Conservation (phyloP, 768 basidiomycete species). For the Trametes gibbosa region DNA sequence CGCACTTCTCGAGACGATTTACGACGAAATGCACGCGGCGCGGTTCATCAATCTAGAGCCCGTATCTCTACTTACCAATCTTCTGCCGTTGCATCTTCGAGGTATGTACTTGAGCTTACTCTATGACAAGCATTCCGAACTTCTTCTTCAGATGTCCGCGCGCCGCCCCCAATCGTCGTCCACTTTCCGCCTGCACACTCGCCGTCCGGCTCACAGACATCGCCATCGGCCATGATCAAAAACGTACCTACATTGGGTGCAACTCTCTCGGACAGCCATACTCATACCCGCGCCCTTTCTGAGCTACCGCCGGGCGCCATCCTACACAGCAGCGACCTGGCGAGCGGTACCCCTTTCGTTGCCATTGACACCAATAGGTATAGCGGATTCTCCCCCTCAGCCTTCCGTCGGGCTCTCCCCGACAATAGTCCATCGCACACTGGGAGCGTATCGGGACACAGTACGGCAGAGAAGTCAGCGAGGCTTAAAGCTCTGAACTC, state of each 20-base stretch:
- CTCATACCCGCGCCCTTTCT: not conserved
- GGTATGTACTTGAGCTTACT: slow-evolving; percentile 36
- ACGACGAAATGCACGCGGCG: slow-evolving; percentile 63
- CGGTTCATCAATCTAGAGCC: slow-evolving; percentile 69
- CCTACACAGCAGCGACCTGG: slow-evolving; percentile 5
- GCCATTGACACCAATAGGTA: slow-evolving; percentile 17
- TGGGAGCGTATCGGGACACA: not conserved
- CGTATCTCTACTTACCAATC: slow-evolving; percentile 56
- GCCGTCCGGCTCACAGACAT: slow-evolving; percentile 31
- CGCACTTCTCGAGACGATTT: slow-evolving; percentile 58
- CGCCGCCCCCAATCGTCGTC: slow-evolving; percentile 60
- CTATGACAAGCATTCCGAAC: not conserved
- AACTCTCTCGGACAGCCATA: not conserved
- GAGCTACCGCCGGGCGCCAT: not conserved
- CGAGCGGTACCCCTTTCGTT: slow-evolving; percentile 8
- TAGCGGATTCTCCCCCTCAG: slow-evolving; percentile 18
- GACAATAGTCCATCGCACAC: not conserved
- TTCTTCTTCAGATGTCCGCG: slow-evolving; percentile 51
- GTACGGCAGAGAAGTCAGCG: not conserved
- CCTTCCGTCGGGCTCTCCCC: not conserved
- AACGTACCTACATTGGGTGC: not conserved
- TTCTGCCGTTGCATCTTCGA: slow-evolving; percentile 58
- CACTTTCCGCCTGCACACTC: slow-evolving; percentile 41
- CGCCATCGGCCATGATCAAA: slow-evolving; percentile 1
- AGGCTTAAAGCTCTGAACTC: not conserved